Percentiles rank a stretch among this genome's conserved stretches.
These are phyloP conservation scores for Staphylotrichum longicolle DNA, from an alignment of 495 filamentous ascomycete genomes.

Conservation along the genomic window DNA sequence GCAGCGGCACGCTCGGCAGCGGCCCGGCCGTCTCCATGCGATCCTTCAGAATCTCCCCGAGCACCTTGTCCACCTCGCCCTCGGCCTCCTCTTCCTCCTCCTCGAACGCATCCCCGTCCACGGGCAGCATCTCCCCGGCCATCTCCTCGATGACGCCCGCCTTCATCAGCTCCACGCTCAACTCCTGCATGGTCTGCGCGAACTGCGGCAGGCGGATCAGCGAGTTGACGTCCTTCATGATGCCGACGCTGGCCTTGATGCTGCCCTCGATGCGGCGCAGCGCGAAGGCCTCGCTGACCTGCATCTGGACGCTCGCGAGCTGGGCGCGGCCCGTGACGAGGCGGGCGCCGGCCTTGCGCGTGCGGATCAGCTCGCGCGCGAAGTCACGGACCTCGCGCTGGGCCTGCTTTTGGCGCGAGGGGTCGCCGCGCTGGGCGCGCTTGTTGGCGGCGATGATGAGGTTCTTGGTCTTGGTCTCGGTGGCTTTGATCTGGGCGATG, in stretches of 20 bases:
- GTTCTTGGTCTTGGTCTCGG: constrained; percentile 82
- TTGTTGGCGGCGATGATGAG: constrained; percentile 75
- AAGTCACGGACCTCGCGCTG: constrained; percentile 77
- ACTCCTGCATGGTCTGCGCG: constrained; percentile 83
- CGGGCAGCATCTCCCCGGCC: constrained; percentile 81
- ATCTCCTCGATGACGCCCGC: constrained; percentile 98
- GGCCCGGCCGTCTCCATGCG: constrained; percentile 66
- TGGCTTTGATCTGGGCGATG: constrained; percentile 66
- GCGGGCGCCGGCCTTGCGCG: constrained; percentile 69
- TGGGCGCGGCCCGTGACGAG: constrained; percentile 86
- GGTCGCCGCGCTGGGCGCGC: constrained; percentile 69
- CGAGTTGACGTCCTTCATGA: constrained; percentile 96
- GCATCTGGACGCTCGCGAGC: constrained; percentile 92
- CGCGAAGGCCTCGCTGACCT: constrained; percentile 94
- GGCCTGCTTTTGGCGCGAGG: constrained; percentile 71
- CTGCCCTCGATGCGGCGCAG: constrained; percentile 95
- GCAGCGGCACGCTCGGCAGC: constrained; percentile 55
- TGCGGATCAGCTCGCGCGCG: constrained; percentile 80
- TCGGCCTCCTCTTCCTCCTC: constrained; percentile 91
- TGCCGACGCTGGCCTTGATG: constrained; percentile 78
- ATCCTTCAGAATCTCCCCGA: constrained; percentile 84
- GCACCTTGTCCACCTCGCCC: constrained; percentile 85
- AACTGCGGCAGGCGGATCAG: constrained; percentile 83
- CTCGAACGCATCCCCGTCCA: constrained; percentile 55
- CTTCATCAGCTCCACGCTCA: constrained; percentile 83